Base-by-base conservation (phyloP, 2,329 filamentous ascomycete genomes). In the Calonectria leucothoes region DNA sequence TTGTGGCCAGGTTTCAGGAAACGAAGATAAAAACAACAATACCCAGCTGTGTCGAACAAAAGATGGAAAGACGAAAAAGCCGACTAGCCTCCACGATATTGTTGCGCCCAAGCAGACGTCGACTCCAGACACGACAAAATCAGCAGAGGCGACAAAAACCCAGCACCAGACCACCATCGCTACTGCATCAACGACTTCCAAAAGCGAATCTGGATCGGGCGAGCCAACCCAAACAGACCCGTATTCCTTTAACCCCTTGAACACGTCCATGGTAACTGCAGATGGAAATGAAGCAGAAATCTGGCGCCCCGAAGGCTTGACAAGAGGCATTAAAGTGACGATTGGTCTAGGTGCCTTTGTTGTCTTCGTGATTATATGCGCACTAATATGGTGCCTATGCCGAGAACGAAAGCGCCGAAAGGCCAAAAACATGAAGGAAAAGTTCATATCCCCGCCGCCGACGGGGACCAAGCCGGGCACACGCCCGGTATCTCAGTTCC, bases 261-360 rank as follows among this genome's bases (percentile, higher is more conserved):
- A 76, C 15, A 71, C 76, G 20, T 76, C 78, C 8, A 71, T 70
- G 12, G 78, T 75, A 31, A 66, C 33, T 6, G 76, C 33, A 37
- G 42, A n/a, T 15, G 55, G 33, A 20, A 39, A 25, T 6, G 55
- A 23, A 61, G 55, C 35, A 27, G 55, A 61, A 61, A 61, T 61
- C 12, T 61, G 55, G 55, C 35, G 64, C 12, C 52, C 49, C 14
- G 15, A 67, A 42, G 76, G 74, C 4, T 79, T 89, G 7, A 82
- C 87, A 1, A 76, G 80, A 1, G 85, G 85, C 2, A 83, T 84
- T 57, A 89, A 86, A 70, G 84, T 85, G 3, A 87, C 88, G 37
- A 86, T 90, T 63, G 85, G 82, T 5, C 76, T 89, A 14, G 86
- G 85, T 64, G 83, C 85, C 2, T 76, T 85, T 4, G 77, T 88